Evolutionary conservation across 1,139 yeast genomes (phyloP).

Genomic region (Debaryomyces sp.): DNA sequence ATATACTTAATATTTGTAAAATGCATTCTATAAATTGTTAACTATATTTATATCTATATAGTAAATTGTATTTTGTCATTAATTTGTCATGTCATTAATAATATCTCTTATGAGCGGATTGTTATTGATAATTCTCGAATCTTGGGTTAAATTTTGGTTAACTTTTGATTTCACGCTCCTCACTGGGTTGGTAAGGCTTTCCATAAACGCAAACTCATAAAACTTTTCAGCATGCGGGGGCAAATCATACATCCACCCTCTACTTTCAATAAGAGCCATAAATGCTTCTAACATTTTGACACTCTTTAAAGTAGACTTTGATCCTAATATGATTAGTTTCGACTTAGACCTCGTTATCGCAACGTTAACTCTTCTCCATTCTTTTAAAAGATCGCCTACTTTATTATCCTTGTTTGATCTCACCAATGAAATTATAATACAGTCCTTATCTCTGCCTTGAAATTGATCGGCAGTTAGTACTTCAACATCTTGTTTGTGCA

Average conservation of each 20-base stretch:
- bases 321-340: constrained; percentile 82
- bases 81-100: constrained; percentile 17
- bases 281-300: constrained; percentile 63
- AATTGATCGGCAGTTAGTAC: constrained; percentile 92
- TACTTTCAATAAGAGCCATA: constrained; percentile 57
- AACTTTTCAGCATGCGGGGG: constrained; percentile 46
- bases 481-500: constrained; percentile 54
- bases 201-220: constrained; percentile 30
- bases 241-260: constrained; percentile 66
- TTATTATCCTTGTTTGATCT: constrained; percentile 69
- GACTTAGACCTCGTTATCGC: constrained; percentile 90
- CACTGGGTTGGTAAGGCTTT: not conserved
- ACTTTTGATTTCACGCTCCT: not conserved
- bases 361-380: constrained; percentile 92
- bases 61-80: constrained; percentile 3
- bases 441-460: constrained; percentile 94
- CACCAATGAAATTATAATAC: constrained; percentile 84
- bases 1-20: constrained; percentile 5
- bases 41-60: constrained; percentile 1
- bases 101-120: constrained; percentile 30
- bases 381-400: constrained; percentile 79
- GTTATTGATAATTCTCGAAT: constrained; percentile 19
- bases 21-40: constrained; percentile 4
- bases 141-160: not conserved
- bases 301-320: constrained; percentile 60